Conservation (phyloP, 129 eudicot genomes). For the Chrysanthemum seticuspe region DNA sequence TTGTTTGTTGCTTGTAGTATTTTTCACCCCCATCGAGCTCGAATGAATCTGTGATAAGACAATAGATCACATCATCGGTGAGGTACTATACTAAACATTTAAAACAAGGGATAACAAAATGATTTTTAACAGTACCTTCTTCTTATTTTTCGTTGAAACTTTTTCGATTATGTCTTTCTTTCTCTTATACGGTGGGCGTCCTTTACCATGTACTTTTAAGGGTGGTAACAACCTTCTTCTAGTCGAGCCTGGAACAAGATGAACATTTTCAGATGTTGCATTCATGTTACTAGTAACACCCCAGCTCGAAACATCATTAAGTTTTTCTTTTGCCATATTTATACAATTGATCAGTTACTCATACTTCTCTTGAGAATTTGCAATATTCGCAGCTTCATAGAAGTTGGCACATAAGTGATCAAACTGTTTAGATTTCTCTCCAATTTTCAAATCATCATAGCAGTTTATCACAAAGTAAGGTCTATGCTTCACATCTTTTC, state of each 20-base stretch:
- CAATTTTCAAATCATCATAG: not conserved
- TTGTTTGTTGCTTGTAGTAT: not conserved
- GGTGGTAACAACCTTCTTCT: not conserved
- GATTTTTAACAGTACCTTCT: not conserved
- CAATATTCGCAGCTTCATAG: not conserved
- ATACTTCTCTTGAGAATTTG: not conserved
- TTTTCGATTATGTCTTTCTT: not conserved
- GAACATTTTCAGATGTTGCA: not conserved
- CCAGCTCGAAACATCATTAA: not conserved
- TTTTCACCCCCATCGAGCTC: no score
- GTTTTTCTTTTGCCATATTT: not conserved
- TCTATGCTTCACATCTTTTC: not conserved
- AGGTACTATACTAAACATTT: no score
- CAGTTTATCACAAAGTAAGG: not conserved
- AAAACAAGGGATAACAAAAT: no score
- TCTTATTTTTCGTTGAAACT: not conserved
- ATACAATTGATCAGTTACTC: not conserved
- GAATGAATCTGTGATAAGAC: no score
- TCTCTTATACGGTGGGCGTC: constrained; percentile 11
- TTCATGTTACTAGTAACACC: not conserved
- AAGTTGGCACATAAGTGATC: not conserved
- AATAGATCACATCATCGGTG: no score
- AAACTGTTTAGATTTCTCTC: not conserved
- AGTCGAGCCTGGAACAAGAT: not conserved
- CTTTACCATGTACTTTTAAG: constrained; percentile 1